Evolutionary conservation across 75 land plant genomes (phyloP).

Genomic region (Gnetum montanum): DNA sequence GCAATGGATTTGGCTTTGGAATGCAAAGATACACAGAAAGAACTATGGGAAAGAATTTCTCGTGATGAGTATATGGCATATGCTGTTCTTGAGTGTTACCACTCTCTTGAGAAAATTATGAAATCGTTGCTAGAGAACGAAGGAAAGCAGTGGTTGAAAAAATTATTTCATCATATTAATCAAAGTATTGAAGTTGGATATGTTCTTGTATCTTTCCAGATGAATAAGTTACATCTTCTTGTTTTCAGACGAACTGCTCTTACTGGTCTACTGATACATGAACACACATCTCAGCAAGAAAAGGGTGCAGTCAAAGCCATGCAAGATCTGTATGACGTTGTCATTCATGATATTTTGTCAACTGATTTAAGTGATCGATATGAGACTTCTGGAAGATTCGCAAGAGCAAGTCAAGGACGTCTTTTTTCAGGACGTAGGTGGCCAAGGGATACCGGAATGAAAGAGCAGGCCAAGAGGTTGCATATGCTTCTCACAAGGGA

Average conservation of each 20-base stretch:
- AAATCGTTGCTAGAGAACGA: constrained; percentile 46
- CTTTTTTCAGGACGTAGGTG: constrained; percentile 54
- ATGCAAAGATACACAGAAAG: constrained; percentile 52
- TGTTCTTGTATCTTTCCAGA: constrained; percentile 32
- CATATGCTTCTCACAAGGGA: constrained; percentile 82
- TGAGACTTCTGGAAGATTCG: constrained; percentile 58
- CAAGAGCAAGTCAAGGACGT: constrained; percentile 54
- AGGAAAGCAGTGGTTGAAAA: constrained; percentile 71
- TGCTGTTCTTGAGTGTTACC: constrained; percentile 76
- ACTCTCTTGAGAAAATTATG: constrained; percentile 47
- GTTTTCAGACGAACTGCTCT: constrained; percentile 48
- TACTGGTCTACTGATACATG: constrained; percentile 56
- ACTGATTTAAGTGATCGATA: constrained; percentile 41
- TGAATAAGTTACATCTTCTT: constrained; percentile 53
- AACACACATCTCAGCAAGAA: constrained; percentile 53
- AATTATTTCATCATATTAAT: constrained; percentile 47
- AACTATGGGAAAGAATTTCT: constrained; percentile 63
- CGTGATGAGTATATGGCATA: constrained; percentile 84
- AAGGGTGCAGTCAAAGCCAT: constrained; percentile 57
- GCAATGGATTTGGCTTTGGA: constrained; percentile 74
- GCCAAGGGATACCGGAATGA: constrained; percentile 63
- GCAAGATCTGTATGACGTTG: constrained; percentile 67
- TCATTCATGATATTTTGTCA: constrained; percentile 82
- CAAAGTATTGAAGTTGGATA: constrained; percentile 30
- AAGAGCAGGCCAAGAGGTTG: constrained; percentile 62